These are phyloP conservation scores for Tetrapisispora fleetii DNA, from an alignment of 805 yeast species.

Conservation along the genomic window DNA sequence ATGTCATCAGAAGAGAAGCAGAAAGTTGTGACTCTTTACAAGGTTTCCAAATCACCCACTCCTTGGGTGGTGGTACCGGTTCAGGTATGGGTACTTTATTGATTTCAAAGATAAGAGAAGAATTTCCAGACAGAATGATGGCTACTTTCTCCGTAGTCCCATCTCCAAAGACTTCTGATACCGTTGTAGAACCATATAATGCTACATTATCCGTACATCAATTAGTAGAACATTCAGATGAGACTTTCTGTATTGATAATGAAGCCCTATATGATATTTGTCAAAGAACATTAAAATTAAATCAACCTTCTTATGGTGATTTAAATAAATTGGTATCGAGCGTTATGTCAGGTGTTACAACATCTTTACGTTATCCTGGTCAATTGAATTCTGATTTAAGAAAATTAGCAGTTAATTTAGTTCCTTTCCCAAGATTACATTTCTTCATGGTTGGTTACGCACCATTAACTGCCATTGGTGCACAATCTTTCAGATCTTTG, in stretches of 20 bases:
- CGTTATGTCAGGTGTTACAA: conserved; percentile 93
- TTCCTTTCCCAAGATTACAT: conserved; percentile 91
- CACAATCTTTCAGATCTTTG: conserved; percentile 73
- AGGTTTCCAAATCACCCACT: conserved; percentile 86
- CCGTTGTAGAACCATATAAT: conserved; percentile 92
- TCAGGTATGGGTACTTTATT: conserved; percentile 92
- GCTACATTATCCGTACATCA: conserved; percentile 88
- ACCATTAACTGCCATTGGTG: conserved; percentile 72
- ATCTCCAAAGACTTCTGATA: conserved; percentile 82
- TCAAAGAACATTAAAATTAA: conserved; percentile 72
- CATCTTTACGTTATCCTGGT: conserved; percentile 90
- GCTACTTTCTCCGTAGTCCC: conserved; percentile 92
- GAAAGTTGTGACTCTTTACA: conserved; percentile 88
- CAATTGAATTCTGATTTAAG: conserved; percentile 88
- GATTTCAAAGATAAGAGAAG: conserved; percentile 79
- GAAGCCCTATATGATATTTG: conserved; percentile 89
- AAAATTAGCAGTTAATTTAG: conserved; percentile 87
- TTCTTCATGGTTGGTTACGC: conserved; percentile 95
- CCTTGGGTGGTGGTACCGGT: conserved; percentile 89
- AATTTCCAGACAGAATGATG: conserved; percentile 92
- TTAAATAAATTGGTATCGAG: conserved; percentile 76
- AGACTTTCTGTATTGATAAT: conserved; percentile 90
- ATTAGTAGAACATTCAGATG: conserved; percentile 83
- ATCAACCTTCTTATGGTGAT: conserved; percentile 69
- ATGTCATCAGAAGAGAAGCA: conserved; percentile 85